phyloP scores from a whole-genome alignment of 2,329 filamentous ascomycete species.

The Bisporella sp. region DNA sequence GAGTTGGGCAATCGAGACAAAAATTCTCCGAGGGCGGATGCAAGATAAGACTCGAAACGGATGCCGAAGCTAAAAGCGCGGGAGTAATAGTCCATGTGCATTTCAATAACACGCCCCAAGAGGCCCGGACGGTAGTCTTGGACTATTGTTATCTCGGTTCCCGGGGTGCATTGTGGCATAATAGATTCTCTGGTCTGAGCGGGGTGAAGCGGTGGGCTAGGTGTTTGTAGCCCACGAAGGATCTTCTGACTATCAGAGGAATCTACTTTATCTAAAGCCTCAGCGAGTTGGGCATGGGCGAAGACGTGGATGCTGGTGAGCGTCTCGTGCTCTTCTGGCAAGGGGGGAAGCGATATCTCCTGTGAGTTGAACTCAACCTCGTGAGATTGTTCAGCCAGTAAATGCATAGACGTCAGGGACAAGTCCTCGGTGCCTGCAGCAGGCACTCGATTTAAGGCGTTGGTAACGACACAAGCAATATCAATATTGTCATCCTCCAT shows the following conservation, averaged over 20 bases:
- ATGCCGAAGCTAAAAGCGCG: constrained; percentile 16
- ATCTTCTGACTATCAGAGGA: neutral
- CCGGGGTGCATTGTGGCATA: neutral
- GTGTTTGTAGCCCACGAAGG: constrained; percentile 1
- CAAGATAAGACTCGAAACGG: constrained; percentile 20
- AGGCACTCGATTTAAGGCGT: constrained; percentile 14
- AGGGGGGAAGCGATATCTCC: constrained; percentile 11
- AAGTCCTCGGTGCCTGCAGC: constrained; percentile 12
- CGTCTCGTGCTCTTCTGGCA: constrained; percentile 9
- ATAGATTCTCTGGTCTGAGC: neutral
- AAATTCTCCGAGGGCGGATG: constrained; percentile 12
- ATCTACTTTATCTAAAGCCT: constrained; percentile 13
- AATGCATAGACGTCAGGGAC: constrained; percentile 4
- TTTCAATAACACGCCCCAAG: constrained; percentile 22
- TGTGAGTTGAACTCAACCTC: neutral
- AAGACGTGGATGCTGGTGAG: constrained; percentile 15
- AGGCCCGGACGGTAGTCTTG: constrained; percentile 25
- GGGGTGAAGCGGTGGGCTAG: neutral
- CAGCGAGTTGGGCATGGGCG: constrained; percentile 15
- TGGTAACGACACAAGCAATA: constrained; percentile 11
- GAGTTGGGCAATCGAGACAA: constrained; percentile 17
- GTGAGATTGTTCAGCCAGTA: constrained; percentile 5
- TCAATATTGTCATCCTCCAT: constrained; percentile 14
- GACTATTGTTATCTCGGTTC: constrained; percentile 11
- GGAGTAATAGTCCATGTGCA: constrained; percentile 25